A percentile compares a stretch with the other conserved stretches of the same genome.
Evolutionary conservation across 73 alveolate genomes (phyloP).

Genomic region (Symbiodinium pilosum): DNA sequence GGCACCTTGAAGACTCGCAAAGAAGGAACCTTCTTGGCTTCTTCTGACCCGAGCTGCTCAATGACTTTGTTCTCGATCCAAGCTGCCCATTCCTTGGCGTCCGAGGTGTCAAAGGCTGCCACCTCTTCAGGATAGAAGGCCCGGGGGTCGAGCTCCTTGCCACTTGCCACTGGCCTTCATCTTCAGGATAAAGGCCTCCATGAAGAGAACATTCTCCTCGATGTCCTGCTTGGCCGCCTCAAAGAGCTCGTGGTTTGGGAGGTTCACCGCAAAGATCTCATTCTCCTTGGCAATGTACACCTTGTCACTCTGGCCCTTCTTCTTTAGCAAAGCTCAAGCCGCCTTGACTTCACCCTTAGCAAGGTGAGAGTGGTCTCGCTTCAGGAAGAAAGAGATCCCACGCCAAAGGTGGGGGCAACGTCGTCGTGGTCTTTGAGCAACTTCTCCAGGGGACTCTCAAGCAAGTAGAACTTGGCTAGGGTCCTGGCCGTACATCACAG

Average conservation of each 20-base stretch:
- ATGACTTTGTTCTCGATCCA: background rate
- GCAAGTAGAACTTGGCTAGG: background rate
- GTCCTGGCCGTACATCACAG: background rate
- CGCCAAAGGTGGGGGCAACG: background rate
- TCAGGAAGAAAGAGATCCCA: background rate
- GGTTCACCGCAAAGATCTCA: background rate
- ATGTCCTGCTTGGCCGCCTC: background rate
- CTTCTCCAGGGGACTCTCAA: background rate
- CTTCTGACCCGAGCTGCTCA: background rate
- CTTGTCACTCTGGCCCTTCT: background rate
- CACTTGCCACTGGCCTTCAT: background rate
- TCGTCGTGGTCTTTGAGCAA: background rate
- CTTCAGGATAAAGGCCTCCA: background rate
- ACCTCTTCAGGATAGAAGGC: background rate
- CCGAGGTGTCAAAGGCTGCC: background rate
- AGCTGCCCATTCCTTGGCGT: background rate
- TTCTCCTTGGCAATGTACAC: background rate
- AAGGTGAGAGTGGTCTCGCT: background rate
- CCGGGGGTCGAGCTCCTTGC: conserved; percentile 5
- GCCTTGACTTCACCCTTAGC: background rate
- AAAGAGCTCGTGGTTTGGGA: background rate
- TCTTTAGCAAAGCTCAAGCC: no score
- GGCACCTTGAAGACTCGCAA: background rate
- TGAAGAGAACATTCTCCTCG: no score
- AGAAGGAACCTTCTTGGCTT: background rate